Conservation (phyloP, 129 eudicot species). For the Mikania micrantha region DNA sequence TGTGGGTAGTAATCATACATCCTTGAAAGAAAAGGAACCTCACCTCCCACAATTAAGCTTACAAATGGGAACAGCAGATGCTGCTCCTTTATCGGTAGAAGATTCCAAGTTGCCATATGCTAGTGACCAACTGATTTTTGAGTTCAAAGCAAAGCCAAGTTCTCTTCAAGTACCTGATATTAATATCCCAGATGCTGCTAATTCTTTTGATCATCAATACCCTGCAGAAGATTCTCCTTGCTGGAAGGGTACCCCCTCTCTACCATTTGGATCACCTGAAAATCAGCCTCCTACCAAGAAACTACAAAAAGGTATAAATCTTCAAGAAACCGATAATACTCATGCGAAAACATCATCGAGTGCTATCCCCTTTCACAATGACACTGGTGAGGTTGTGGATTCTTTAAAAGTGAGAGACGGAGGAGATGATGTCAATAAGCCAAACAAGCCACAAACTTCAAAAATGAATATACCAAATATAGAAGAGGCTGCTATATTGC, state of each 20-base stretch:
- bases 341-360: neutral
- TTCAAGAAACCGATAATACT: neutral
- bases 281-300: constrained; percentile 13
- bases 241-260: constrained; percentile 65
- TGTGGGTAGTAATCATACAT: neutral
- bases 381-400: neutral
- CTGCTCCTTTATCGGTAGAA: constrained; percentile 10
- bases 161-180: constrained; percentile 18
- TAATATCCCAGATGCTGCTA: constrained; percentile 29
- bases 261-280: constrained; percentile 15
- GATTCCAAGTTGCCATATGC: neutral
- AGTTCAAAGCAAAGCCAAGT: constrained; percentile 6
- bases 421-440: neutral
- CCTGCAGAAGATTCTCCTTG: constrained; percentile 71
- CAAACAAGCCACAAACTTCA: constrained; percentile 9
- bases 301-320: constrained; percentile 14
- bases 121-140: constrained; percentile 5
- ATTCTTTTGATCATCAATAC: neutral
- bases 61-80: constrained; percentile 9
- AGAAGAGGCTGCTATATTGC: constrained; percentile 12
- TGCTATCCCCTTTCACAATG: neutral
- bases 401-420: constrained; percentile 3
- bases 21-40: constrained; percentile 4
- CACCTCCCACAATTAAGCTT: constrained; percentile 9
- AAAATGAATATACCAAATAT: neutral